phyloP scores from a whole-genome alignment of 2,329 filamentous ascomycete genomes.

The Colletotrichum sp. region DNA sequence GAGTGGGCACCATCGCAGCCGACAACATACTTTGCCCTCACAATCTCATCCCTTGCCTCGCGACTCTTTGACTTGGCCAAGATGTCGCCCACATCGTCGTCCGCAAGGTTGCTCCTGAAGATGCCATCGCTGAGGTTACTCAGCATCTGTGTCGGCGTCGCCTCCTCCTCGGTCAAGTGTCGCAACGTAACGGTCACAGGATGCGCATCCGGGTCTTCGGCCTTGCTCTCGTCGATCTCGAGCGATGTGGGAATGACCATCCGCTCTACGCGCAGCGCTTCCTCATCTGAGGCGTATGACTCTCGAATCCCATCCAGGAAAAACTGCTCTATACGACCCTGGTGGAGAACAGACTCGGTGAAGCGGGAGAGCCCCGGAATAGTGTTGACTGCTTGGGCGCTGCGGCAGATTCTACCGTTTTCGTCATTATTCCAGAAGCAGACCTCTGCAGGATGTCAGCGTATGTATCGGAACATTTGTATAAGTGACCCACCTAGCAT shows the following conservation, averaged over 20 bases:
- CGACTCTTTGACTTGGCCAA: constrained; percentile 31
- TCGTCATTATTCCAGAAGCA: constrained; percentile 65
- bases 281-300: constrained; percentile 42
- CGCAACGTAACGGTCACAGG: constrained; percentile 66
- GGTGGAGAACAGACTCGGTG: constrained; percentile 71
- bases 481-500: constrained; percentile 59
- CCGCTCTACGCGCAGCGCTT: constrained; percentile 59
- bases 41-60: constrained; percentile 38
- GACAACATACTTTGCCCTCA: constrained; percentile 68
- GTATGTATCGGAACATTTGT: background rate
- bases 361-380: constrained; percentile 66
- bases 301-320: constrained; percentile 66
- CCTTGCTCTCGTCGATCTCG: constrained; percentile 54
- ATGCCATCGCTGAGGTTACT: constrained; percentile 53
- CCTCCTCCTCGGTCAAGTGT: constrained; percentile 63
- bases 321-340: constrained; percentile 73
- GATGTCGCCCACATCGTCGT: constrained; percentile 57
- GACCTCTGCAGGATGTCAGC: background rate
- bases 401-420: constrained; percentile 60
- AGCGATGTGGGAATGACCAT: constrained; percentile 63
- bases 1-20: constrained; percentile 73
- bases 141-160: constrained; percentile 43
- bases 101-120: constrained; percentile 64
- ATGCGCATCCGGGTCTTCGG: constrained; percentile 56
- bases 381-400: constrained; percentile 67